Base-by-base conservation (phyloP, 2,329 filamentous ascomycete genomes). In the Monilinia fructigena region DNA sequence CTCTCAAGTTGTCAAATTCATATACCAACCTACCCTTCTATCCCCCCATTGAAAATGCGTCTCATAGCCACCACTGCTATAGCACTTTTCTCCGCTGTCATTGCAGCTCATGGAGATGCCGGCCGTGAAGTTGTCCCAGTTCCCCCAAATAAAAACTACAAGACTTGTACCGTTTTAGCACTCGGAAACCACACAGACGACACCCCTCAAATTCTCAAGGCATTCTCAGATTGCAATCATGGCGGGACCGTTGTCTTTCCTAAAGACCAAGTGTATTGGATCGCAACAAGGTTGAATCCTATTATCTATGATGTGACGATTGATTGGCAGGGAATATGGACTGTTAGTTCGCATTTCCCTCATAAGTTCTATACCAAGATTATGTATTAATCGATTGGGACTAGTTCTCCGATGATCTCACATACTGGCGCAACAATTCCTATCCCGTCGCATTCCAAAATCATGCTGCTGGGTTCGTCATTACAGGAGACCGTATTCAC, bases 361-460 rank as follows among this genome's bases (percentile, higher is more conserved):
- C 16, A n/a, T 47, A 4, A 40, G 20, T 20, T 26, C 14, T 23
- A 38, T 54, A 11, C 18, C 11, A 1, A 38, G 7, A 16, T 18
- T 54, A 8, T 40, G n/a, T 20, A 59, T 10, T 20, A 48, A 23
- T 16, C 4, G 40, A 42, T 42, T 35, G 31, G 16, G 45, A 16
- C 14, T 67, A 80, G 78, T 79, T 83, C 68, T 83, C 81, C 2
- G 78, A 81, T 56, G 76, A 86, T 71, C 74, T 85, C n/a, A 72
- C 74, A 23, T 85, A 85, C 74, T 86, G 83, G 83, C 78, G 83
- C 61, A 79, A 81, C 55, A 82, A 85, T 68, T 80, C 80, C 0
- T 86, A 85, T 68, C 80, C 78, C 10, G 78, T 86, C 45, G 74
- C 76, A 4, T 86, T 85, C 69, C 83, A 86, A 70, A 85, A 86